Evolutionary conservation across 2,329 filamentous ascomycete species (phyloP), one percentile per base, ranked within the genome.

Genomic region (Gaeumannomyces sp.): DNA sequence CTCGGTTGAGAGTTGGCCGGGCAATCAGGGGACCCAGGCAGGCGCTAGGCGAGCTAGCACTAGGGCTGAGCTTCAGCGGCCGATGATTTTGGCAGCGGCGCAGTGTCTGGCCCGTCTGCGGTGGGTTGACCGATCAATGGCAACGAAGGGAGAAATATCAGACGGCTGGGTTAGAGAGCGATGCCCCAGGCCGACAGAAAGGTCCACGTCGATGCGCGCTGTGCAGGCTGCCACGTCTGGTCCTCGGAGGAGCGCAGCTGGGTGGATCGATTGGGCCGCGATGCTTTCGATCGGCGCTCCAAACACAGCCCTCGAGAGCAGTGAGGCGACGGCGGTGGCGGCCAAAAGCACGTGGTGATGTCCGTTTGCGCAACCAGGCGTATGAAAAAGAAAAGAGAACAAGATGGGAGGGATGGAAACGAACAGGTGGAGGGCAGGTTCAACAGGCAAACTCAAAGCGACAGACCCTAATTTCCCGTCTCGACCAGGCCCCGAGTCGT

Each of bases 261-360:
- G 62, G 35, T 31, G 62, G 58, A 57, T 33, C 57, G 27, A 64
- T 64, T 59, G 62, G 62, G 57, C 57, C 62, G 62, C 62, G 62
- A 64, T 60, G 62, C 31, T 25, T 29, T 28, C 7, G 45, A 53
- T 53, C 6, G 45, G 45, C 19, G 22, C 19, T 14, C 45, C 45
- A 53, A 53, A 45, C 14, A 53, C 45, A n/a, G 45, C 22, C 7
- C 45, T 45, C 38, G 45, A 22, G 45, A 53, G 45, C 22, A 11
- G 22, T 11, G 22, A 25, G 22, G 33, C 19, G 45, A 53, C 29
- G 33, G 33, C 3, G 45, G 22, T 25, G 22, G 45, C 19, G 45
- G 45, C 45, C 19, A 50, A 8, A 3, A 6, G 6, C n/a, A 50
- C 45, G 45, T 8, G 45, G 22, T 50, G n/a, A 6, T 11, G 45